phyloP scores from a whole-genome alignment of 208 protist species.

The Leishmania guyanensis region DNA sequence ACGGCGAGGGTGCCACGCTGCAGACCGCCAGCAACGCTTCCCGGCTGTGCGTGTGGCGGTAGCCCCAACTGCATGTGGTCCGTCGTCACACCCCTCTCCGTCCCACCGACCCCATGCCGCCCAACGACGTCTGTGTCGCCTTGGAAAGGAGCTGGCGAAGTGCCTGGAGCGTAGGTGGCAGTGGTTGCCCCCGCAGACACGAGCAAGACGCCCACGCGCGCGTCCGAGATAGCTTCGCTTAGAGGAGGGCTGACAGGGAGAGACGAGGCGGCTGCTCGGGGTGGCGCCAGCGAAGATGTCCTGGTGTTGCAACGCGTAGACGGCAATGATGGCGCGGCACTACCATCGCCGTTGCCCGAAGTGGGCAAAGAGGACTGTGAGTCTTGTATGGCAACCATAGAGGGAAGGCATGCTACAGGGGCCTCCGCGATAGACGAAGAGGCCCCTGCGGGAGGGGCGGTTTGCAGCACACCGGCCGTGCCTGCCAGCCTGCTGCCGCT shows the following conservation, averaged over 20 bases:
- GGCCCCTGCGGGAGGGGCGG: not conserved
- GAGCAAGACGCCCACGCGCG: not conserved
- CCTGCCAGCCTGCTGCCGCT: not conserved
- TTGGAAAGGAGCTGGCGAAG: not conserved
- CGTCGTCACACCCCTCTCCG: not conserved
- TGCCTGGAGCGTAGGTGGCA: not conserved
- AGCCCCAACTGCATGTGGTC: not conserved
- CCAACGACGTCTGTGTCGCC: not conserved
- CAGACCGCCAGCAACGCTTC: not conserved
- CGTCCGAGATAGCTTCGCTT: not conserved
- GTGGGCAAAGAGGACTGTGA: not conserved
- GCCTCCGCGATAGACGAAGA: not conserved
- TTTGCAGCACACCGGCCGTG: not conserved
- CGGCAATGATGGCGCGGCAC: not conserved
- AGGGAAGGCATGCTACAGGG: not conserved
- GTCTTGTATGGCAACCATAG: slow-evolving; percentile 3
- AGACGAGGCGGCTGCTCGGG: not conserved
- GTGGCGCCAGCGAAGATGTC: not conserved
- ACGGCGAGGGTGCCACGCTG: not conserved
- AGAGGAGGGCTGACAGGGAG: not conserved
- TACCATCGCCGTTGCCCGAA: not conserved
- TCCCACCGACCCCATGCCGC: not conserved
- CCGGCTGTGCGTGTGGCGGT: not conserved
- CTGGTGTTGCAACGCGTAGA: not conserved
- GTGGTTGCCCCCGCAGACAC: not conserved